These are phyloP conservation scores for Odonthalia washingtoniensis DNA, from an alignment of 31 red algal species.

Conservation along the genomic window DNA sequence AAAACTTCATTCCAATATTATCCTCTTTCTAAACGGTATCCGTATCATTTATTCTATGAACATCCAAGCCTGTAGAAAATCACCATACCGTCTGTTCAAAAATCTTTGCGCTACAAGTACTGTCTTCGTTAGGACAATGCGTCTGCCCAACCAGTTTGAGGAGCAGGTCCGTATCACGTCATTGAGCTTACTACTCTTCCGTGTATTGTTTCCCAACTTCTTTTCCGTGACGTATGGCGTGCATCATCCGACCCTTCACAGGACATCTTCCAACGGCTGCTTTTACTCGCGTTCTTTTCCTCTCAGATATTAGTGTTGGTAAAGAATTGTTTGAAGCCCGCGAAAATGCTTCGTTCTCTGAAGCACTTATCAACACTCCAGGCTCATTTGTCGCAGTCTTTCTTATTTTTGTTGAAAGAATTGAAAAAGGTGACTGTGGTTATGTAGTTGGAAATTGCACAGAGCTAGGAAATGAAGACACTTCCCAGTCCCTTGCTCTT, in stretches of 20 bases:
- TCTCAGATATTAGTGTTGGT: background rate
- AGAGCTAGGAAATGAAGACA: conserved; percentile 21
- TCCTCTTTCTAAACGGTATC: too few relatives aligned
- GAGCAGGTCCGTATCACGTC: conserved; percentile 7
- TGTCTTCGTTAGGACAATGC: background rate
- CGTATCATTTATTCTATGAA: conserved; percentile 35
- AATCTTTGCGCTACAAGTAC: conserved; percentile 47
- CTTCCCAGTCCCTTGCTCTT: conserved; percentile 30
- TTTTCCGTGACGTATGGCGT: conserved; percentile 52
- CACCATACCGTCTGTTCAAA: too few relatives aligned
- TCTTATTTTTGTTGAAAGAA: conserved; percentile 67
- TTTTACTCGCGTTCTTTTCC: conserved; percentile 83
- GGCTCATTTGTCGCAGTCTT: conserved; percentile 56
- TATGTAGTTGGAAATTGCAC: conserved; percentile 54
- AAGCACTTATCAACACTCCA: conserved; percentile 15
- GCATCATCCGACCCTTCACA: background rate
- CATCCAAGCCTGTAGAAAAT: conserved; percentile 49
- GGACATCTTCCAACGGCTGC: conserved; percentile 56
- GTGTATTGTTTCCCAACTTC: background rate
- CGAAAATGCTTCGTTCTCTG: conserved; percentile 1
- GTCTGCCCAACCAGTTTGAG: background rate
- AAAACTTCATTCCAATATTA: too few relatives aligned
- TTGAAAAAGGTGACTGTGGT: conserved; percentile 56
- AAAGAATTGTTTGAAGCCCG: background rate
- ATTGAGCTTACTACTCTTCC: background rate